Evolutionary conservation across 176 grass and related monocot genomes (phyloP).

Genomic region (Avena eriantha): DNA sequence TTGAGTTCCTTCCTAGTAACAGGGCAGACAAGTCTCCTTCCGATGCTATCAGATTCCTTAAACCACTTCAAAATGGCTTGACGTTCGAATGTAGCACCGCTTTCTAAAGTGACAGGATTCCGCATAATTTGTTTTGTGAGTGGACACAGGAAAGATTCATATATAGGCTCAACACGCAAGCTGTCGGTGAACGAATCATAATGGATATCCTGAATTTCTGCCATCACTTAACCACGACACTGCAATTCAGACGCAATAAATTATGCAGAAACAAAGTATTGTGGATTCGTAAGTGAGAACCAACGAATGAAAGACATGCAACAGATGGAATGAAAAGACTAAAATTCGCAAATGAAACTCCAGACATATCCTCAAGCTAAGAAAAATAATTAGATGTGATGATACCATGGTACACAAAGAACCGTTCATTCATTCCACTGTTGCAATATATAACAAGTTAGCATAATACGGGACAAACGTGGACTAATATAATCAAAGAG

Average conservation of each 20-base stretch:
- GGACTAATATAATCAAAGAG: neutral
- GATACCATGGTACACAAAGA: neutral
- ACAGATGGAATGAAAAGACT: neutral
- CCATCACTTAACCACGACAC: slow-evolving; percentile 57
- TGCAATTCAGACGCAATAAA: slow-evolving; percentile 24
- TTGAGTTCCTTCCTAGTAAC: slow-evolving; percentile 73
- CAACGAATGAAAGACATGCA: neutral
- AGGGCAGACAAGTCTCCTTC: slow-evolving; percentile 71
- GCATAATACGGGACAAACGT: neutral
- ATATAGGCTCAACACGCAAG: slow-evolving; percentile 79
- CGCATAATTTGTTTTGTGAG: slow-evolving; percentile 90
- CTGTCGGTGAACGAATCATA: slow-evolving; percentile 63
- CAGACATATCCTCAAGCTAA: neutral
- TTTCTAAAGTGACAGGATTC: slow-evolving; percentile 86
- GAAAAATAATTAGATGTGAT: neutral
- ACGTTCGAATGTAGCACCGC: slow-evolving; percentile 80
- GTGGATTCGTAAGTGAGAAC: neutral
- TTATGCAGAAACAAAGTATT: neutral
- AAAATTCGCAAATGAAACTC: neutral
- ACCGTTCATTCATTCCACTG: neutral
- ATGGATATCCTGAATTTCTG: slow-evolving; percentile 59
- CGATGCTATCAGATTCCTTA: slow-evolving; percentile 59
- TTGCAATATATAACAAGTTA: neutral
- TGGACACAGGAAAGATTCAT: slow-evolving; percentile 86
- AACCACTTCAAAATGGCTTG: slow-evolving; percentile 83